phyloP scores from a whole-genome alignment of 1,139 yeast species.

The Sugiyamaella xylanicola region DNA sequence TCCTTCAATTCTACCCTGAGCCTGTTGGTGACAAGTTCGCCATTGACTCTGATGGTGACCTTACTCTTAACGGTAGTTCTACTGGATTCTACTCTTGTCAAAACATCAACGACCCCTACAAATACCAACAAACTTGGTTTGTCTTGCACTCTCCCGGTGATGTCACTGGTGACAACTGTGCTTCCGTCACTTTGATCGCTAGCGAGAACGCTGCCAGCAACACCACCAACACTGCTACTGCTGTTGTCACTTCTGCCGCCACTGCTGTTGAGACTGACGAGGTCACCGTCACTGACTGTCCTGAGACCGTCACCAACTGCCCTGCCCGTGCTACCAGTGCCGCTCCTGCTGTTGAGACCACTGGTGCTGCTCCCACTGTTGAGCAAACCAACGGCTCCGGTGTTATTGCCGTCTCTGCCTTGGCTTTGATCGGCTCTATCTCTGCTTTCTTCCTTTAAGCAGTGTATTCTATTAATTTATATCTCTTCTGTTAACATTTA shows the following conservation, averaged over 20 bases:
- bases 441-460: slow-evolving; percentile 12
- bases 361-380: slow-evolving; percentile 5
- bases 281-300: slow-evolving; percentile 11
- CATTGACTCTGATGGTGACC: slow-evolving; percentile 34
- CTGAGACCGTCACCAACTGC: slow-evolving; percentile 12
- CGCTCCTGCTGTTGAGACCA: background rate
- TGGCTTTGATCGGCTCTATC: slow-evolving; percentile 5
- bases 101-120: slow-evolving; percentile 50
- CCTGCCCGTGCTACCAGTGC: slow-evolving; percentile 5
- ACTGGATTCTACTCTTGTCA: slow-evolving; percentile 47
- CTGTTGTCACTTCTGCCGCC: slow-evolving; percentile 2
- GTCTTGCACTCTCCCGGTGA: slow-evolving; percentile 27
- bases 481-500: background rate
- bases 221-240: slow-evolving; percentile 6
- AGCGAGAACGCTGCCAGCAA: background rate
- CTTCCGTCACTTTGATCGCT: slow-evolving; percentile 14
- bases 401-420: background rate
- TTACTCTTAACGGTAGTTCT: slow-evolving; percentile 43
- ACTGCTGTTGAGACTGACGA: slow-evolving; percentile 3
- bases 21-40: slow-evolving; percentile 21
- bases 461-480: background rate
- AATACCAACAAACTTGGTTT: slow-evolving; percentile 43
- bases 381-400: slow-evolving; percentile 12
- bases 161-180: slow-evolving; percentile 17
- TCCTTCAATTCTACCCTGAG: slow-evolving; percentile 18